Evolutionary conservation across 331 rosid genomes (phyloP).

Genomic region (Ulmus americana): DNA sequence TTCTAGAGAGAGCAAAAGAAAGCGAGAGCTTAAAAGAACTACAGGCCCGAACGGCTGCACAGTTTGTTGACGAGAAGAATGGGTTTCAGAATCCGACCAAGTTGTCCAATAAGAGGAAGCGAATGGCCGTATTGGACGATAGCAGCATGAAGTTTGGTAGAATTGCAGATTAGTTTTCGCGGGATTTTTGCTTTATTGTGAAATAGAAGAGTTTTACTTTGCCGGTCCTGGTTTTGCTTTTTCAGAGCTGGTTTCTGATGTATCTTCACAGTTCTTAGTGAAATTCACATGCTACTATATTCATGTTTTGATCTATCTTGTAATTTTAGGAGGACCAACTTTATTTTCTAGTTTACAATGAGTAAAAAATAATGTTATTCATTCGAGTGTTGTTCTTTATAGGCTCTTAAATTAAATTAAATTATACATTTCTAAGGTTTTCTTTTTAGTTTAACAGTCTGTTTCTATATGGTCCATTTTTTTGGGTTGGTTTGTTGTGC

Average conservation of each 20-base stretch:
- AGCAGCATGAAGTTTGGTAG: conserved; percentile 48
- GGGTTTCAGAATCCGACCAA: conserved; percentile 40
- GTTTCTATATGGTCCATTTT: too few relatives aligned
- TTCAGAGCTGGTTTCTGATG: conserved; percentile 15
- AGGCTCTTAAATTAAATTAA: too few relatives aligned
- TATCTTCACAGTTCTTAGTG: background rate
- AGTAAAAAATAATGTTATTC: too few relatives aligned
- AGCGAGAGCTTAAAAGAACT: conserved; percentile 83
- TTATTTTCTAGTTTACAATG: too few relatives aligned
- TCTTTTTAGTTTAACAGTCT: too few relatives aligned
- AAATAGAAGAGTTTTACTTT: background rate
- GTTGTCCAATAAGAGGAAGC: conserved; percentile 70
- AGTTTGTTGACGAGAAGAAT: conserved; percentile 44
- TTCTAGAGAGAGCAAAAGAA: conserved; percentile 84
- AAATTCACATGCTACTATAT: too few relatives aligned
- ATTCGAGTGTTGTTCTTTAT: too few relatives aligned
- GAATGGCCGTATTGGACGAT: conserved; percentile 40
- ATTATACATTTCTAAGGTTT: too few relatives aligned
- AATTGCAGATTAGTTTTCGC: conserved; percentile 26
- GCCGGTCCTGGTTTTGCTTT: conserved; percentile 17
- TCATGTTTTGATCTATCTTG: too few relatives aligned
- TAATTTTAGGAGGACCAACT: too few relatives aligned
- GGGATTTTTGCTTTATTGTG: background rate
- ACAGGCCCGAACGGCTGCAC: conserved; percentile 66
- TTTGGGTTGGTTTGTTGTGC: too few relatives aligned